Evolutionary conservation across 352 stramenopile genomes (phyloP), one percentile per base, ranked within the genome.

Genomic region (Pythium insidiosum): DNA sequence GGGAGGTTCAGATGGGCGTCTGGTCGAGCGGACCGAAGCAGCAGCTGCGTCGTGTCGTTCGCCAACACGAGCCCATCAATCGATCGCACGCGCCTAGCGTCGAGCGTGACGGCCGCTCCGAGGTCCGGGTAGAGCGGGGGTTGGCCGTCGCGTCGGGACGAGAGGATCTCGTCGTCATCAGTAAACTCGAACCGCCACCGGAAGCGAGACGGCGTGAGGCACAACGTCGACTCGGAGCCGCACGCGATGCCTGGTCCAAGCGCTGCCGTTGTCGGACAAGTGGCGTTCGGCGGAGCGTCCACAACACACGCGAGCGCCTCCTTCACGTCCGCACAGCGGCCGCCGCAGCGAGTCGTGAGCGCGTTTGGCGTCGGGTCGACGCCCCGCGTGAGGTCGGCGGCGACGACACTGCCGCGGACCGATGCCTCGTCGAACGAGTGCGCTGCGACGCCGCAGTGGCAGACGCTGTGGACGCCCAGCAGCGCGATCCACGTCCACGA

Each of bases 31-130:
- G 45, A 13, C 12, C 41, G 34, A 6, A 61, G 36, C n/a, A 29
- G 20, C 16, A 61, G 35, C 46, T 55, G 21, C 13, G 38, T 50
- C 0, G 29, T 47, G 4, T 23, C 16, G 1, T 11, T 11, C 16
- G 46, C 45, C 45, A 51, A 35, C 29, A 23, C 34, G 18, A 61
- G 53, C n/a, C 20, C 45, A 6, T 38, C 40, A n/a, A 54, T 35
- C 15, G n/a, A 21, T 11, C 1, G 12, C 2, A 61, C 46, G 16
- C 55, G 45, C 21, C 38, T 51, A 10, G 45, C 52, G 31, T 55
- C 55, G 10, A 61, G 33, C 20, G 50, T 46, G 21, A 61, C 43
- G n/a, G n/a, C n/a, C n/a, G n/a, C 25, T 36, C 41, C 16, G 41
- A 28, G 10, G 22, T 18, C 15, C 46, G 25, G 3, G 5, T 23